Conservation (phyloP, 306 rosid genomes). For the Trichosanthes truncata region DNA sequence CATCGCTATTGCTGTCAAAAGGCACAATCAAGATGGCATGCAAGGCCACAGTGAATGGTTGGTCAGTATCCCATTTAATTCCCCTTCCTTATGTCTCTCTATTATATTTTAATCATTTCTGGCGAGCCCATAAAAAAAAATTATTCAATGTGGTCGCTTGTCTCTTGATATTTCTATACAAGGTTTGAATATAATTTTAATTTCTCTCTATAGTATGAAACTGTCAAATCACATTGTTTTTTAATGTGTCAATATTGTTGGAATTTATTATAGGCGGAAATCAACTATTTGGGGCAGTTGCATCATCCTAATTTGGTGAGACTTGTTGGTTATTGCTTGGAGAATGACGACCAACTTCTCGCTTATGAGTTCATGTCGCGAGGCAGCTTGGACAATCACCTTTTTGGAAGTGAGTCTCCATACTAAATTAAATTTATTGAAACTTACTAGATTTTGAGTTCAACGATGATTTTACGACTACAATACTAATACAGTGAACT, state of each 20-base stretch:
- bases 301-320: constrained; percentile 85
- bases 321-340: constrained; percentile 79
- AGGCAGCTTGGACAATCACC: constrained; percentile 88
- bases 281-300: constrained; percentile 81
- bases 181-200: too few species aligned
- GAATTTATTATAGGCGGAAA: constrained; percentile 52
- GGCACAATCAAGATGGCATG: not conserved
- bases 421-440: too few species aligned
- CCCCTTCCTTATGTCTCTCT: too few species aligned
- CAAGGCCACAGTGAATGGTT: constrained; percentile 11
- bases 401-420: constrained; percentile 57
- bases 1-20: constrained; percentile 9
- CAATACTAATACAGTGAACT: not conserved
- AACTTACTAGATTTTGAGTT: too few species aligned
- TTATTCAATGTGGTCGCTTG: too few species aligned
- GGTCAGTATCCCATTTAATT: too few species aligned
- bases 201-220: too few species aligned
- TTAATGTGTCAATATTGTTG: not conserved
- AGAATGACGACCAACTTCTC: constrained; percentile 76
- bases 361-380: constrained; percentile 76
- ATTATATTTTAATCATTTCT: too few species aligned
- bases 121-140: too few species aligned
- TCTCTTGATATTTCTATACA: too few species aligned
- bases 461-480: too few species aligned
- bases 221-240: too few species aligned